Conservation (phyloP, 2,329 filamentous ascomycete species). For the Metarhizium album region DNA sequence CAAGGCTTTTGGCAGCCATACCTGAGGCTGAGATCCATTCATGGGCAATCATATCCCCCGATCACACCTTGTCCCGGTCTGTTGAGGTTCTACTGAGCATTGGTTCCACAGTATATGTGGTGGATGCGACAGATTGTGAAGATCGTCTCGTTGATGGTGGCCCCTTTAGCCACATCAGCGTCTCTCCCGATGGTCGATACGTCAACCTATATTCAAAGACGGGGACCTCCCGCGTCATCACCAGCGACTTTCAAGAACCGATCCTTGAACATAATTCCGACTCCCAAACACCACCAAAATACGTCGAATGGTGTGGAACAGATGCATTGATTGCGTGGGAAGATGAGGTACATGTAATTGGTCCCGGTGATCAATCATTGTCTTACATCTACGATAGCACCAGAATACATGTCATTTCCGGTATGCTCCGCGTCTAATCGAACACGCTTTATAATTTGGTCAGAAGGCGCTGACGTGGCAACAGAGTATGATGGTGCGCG, state of each 20-base stretch:
- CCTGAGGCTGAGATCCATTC: constrained; percentile 73
- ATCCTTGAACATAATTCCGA: constrained; percentile 86
- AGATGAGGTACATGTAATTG: constrained; percentile 90
- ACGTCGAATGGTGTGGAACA: constrained; percentile 92
- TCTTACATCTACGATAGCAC: constrained; percentile 84
- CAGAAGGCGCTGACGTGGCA: constrained; percentile 5
- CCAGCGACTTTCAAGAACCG: constrained; percentile 87
- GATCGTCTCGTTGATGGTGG: constrained; percentile 86
- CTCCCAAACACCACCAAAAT: constrained; percentile 73
- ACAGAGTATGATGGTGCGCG: constrained; percentile 72
- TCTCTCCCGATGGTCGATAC: constrained; percentile 84
- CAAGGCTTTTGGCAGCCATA: constrained; percentile 65
- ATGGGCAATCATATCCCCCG: constrained; percentile 82
- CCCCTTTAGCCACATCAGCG: constrained; percentile 80
- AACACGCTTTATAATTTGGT: background rate
- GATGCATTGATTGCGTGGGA: constrained; percentile 96
- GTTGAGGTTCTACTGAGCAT: constrained; percentile 89
- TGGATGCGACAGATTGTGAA: constrained; percentile 83
- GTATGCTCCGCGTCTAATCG: constrained; percentile 32
- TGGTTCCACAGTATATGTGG: constrained; percentile 69
- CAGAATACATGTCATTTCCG: constrained; percentile 78
- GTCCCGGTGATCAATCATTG: constrained; percentile 64
- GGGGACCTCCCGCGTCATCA: constrained; percentile 84
- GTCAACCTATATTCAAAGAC: constrained; percentile 79
- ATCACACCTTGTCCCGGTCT: constrained; percentile 79